phyloP scores from a whole-genome alignment of 345 rosid species.

The Lepidium didymum region DNA sequence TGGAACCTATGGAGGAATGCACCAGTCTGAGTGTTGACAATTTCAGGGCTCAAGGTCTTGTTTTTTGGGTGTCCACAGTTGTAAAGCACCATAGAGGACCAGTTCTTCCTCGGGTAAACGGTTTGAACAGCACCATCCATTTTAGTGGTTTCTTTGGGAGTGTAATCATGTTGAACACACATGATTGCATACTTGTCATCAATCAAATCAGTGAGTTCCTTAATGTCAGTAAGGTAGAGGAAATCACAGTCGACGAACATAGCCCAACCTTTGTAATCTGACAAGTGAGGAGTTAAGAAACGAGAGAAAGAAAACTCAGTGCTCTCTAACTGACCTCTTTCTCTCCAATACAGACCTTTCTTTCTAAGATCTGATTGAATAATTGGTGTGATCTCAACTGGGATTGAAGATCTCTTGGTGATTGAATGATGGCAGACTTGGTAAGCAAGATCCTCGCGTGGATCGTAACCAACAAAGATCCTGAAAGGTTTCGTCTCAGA shows the following conservation, averaged over 20 bases:
- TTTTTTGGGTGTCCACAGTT: slow-evolving; percentile 91
- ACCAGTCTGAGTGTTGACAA: slow-evolving; percentile 68
- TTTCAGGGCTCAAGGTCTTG: slow-evolving; percentile 58
- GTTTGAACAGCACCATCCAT: slow-evolving; percentile 98
- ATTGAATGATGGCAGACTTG: slow-evolving; percentile 78
- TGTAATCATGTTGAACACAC: slow-evolving; percentile 94
- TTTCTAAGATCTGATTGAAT: slow-evolving; percentile 74
- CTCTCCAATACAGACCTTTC: slow-evolving; percentile 74
- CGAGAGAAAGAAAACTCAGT: slow-evolving; percentile 93
- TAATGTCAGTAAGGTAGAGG: slow-evolving; percentile 79
- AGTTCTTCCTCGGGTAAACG: slow-evolving; percentile 92
- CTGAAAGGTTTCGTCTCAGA: slow-evolving; percentile 43
- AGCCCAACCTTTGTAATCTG: slow-evolving; percentile 86
- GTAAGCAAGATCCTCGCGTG: slow-evolving; percentile 77
- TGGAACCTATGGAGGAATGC: slow-evolving; percentile 95
- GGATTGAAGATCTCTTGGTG: slow-evolving; percentile 68
- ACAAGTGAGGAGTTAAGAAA: slow-evolving; percentile 81
- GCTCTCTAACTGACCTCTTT: slow-evolving; percentile 78
- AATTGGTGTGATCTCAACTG: slow-evolving; percentile 72
- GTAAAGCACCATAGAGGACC: slow-evolving; percentile 98
- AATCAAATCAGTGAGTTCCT: slow-evolving; percentile 60
- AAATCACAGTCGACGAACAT: slow-evolving; percentile 97
- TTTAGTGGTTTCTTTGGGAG: slow-evolving; percentile 85
- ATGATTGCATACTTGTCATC: slow-evolving; percentile 87
- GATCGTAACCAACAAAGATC: slow-evolving; percentile 95